Evolutionary conservation across 768 basidiomycete species (phyloP), one percentile per base, ranked within the genome.

Genomic region (Pisolithus microcarpus): DNA sequence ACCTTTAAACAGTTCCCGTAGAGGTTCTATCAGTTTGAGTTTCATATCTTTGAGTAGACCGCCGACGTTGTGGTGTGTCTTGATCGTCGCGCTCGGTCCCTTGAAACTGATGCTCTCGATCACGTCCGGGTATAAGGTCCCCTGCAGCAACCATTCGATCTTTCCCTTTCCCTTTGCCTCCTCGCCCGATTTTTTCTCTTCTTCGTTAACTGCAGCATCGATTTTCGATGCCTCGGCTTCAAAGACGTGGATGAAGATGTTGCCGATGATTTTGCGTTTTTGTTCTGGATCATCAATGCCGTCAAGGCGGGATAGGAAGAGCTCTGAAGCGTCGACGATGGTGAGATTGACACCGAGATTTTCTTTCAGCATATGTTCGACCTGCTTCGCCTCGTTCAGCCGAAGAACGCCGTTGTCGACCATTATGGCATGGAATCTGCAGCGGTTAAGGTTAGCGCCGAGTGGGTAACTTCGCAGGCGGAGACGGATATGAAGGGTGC

Each of bases 81-180:
- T 99, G 77, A 99, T 99, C 9, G 95, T 98, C 37, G 96, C 96
- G 57, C 88, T 91, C 0, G 96, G 96, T 2, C 96, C 96, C 71
- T 97, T 98, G 81, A 99, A 99, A 70, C 88, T 91, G 72, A 99
- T 96, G 65, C 88, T 91, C 75, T 99, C 96, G 65, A 98, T 99
- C 52, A 99, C 96, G 64, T 99, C 96, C 2, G 96, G 96, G 69
- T 98, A 99, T 13, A 99, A 78, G 0, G 96, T 99, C 4, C 96
- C 96, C 70, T 99, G 96, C 10, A 99, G 72, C 43, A 99, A 69
- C 93, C 94, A 99, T 65, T 98, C 96, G 31, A 98, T 91, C 61
- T 84, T 26, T 26, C 26, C 23, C 61, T 84, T 82, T 3, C 96
- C 94, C 69, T 93, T 95, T 8, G 78, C 76, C 48, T 79, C 82